phyloP scores from a whole-genome alignment of 2,329 filamentous ascomycete genomes.

The Corinectria fuckeliana region DNA sequence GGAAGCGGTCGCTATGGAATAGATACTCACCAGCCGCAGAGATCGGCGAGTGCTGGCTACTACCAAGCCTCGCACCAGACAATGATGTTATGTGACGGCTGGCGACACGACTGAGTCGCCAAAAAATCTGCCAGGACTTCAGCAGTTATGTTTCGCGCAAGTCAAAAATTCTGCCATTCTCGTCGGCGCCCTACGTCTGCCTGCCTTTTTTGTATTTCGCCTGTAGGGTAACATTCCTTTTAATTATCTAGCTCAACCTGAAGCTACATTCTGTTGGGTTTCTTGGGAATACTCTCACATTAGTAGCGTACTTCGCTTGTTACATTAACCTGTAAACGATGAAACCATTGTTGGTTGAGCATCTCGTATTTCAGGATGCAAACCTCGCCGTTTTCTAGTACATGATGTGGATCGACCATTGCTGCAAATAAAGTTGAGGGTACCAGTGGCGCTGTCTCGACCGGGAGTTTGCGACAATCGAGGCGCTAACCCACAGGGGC shows the following conservation, averaged over 20 bases:
- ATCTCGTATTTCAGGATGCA: neutral
- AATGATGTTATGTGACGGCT: too few species aligned
- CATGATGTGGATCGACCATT: neutral
- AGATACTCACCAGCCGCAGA: neutral
- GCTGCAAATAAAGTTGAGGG: neutral
- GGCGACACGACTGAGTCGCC: neutral
- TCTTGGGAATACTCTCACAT: neutral
- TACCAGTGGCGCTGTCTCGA: slow-evolving; percentile 1
- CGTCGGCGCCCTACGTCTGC: neutral
- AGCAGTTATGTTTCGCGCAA: neutral
- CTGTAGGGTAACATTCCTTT: neutral
- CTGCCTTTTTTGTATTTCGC: neutral
- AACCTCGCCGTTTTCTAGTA: too few species aligned
- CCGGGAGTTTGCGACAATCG: neutral
- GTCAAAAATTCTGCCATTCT: neutral
- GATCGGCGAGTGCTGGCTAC: neutral
- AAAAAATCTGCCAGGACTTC: neutral
- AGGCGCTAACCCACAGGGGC: slow-evolving; percentile 37
- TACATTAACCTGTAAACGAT: neutral
- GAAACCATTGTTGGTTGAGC: neutral
- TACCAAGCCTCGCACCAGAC: neutral
- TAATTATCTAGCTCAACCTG: neutral
- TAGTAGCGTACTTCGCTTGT: neutral
- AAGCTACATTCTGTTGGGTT: neutral
- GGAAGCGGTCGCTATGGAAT: neutral